Conservation (phyloP, 2,329 filamentous ascomycete genomes). For the Parastagonospora nodorum region DNA sequence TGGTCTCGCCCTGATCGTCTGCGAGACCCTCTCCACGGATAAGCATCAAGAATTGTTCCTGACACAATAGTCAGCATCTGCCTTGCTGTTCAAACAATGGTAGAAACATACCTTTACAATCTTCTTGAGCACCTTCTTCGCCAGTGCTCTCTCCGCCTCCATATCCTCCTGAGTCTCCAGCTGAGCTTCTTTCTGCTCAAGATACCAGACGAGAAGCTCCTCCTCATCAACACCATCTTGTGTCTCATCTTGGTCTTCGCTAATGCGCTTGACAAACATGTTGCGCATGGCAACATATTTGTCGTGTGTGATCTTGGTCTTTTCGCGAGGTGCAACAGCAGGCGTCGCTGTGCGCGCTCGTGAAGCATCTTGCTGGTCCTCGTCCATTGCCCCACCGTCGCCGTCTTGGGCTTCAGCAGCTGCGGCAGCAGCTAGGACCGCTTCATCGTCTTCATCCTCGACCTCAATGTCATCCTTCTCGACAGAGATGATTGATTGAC, state of each 20-base stretch:
- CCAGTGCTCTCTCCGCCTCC: slow-evolving; percentile 72
- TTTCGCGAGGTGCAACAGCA: slow-evolving; percentile 54
- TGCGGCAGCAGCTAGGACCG: slow-evolving; percentile 57
- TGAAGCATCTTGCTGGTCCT: slow-evolving; percentile 43
- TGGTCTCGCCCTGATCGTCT: slow-evolving; percentile 69
- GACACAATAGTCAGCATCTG: slow-evolving; percentile 20
- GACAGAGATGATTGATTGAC: slow-evolving; percentile 95
- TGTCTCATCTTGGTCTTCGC: slow-evolving; percentile 74
- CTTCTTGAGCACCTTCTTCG: slow-evolving; percentile 85
- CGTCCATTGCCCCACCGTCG: slow-evolving; percentile 36
- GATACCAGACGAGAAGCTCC: slow-evolving; percentile 82
- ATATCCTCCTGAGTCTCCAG: slow-evolving; percentile 81
- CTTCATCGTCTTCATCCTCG: slow-evolving; percentile 76
- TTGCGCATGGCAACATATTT: slow-evolving; percentile 94
- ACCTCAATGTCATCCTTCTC: slow-evolving; percentile 98
- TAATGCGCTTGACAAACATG: slow-evolving; percentile 78
- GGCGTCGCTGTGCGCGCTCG: slow-evolving; percentile 42
- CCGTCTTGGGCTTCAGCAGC: slow-evolving; percentile 54
- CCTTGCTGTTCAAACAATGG: background rate
- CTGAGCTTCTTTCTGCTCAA: slow-evolving; percentile 87
- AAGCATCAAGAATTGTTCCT: slow-evolving; percentile 65
- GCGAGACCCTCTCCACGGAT: slow-evolving; percentile 85
- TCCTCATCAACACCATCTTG: slow-evolving; percentile 87
- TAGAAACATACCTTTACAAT: slow-evolving; percentile 81
- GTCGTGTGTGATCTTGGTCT: slow-evolving; percentile 92